Conservation (phyloP, 208 protist genomes). For the Plasmodiophora brassicae region DNA sequence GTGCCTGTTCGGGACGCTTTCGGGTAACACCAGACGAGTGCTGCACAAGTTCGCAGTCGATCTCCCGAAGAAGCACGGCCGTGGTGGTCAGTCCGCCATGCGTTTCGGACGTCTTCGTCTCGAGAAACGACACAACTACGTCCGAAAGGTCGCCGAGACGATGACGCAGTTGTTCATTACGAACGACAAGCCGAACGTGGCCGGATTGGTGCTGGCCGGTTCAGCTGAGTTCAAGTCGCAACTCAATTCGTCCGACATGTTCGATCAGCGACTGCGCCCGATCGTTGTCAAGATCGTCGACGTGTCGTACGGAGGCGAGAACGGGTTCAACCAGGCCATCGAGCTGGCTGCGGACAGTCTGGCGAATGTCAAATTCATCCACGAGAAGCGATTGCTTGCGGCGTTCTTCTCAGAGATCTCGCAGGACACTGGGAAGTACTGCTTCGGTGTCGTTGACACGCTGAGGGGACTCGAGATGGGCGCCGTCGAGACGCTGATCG, state of each 20-base stretch:
- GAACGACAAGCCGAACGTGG: slow-evolving; percentile 94
- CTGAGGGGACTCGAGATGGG: slow-evolving; percentile 87
- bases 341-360: slow-evolving; percentile 90
- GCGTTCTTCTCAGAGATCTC: slow-evolving; percentile 97
- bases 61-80: slow-evolving; percentile 99
- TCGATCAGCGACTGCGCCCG: slow-evolving; percentile 53
- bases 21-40: slow-evolving; percentile 92
- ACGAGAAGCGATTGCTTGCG: slow-evolving; percentile 98
- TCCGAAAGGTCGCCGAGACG: slow-evolving; percentile 95
- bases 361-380: slow-evolving; percentile 94
- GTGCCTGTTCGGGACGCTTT: slow-evolving; percentile 90
- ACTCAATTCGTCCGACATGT: slow-evolving; percentile 45
- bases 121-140: slow-evolving; percentile 99
- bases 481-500: slow-evolving; percentile 94
- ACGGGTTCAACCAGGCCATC: slow-evolving; percentile 99
- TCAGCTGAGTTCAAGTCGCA: slow-evolving; percentile 99
- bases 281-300: slow-evolving; percentile 97
- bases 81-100: slow-evolving; percentile 98
- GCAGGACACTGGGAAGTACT: slow-evolving; percentile 94
- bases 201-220: slow-evolving; percentile 97
- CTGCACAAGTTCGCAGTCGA: slow-evolving; percentile 97
- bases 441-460: slow-evolving; percentile 87
- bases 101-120: slow-evolving; percentile 98
- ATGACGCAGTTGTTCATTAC: slow-evolving; percentile 94
- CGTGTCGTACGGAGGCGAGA: slow-evolving; percentile 97